Evolutionary conservation across 441 rosid species (phyloP), one percentile per base, ranked within the genome.

Genomic region (Adansonia rubrostipa): DNA sequence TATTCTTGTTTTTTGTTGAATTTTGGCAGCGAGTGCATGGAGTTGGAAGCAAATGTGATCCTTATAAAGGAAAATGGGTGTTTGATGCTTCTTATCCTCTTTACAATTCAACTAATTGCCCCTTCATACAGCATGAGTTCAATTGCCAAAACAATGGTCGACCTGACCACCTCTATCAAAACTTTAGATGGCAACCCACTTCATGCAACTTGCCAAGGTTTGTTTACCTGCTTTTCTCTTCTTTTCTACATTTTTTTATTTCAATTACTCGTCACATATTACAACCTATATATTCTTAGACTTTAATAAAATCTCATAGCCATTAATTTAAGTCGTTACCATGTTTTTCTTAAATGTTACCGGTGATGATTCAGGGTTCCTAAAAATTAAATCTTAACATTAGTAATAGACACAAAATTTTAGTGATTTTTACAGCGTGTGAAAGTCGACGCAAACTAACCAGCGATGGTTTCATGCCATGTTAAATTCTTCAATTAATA

Each of bases 151-250:
- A 83, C 45, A 83, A 84, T 19, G 91, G 90, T 9, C 78, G 94
- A 78, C 94, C 92, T 20, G 94, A 89, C 78, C 83, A 63, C 70
- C 89, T 83, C 77, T 90, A 82, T 66, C 92, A 88, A 74, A 82
- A 87, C 76, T 90, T 86, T 78, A 80, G 89, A 14, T 90, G 93
- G 93, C 84, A 80, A 54, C 91, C 94, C 51, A 87, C 70, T 48
- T 78, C 89, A 40, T 90, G 94, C 75, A 54, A 60, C 75, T 22
- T 89, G 60, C 92, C 94, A 53, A 89, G 93, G 93, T 89, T 71
- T 28, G 33, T 28, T 28, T 28, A 28, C 42, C 60, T 22, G 8
- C 42, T 28, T 53, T 15, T 28, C 45, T 40, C 13, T 33, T 19
- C 1, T 24, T 11, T 33, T 3, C 45, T 58, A 17, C 22, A 58